A percentile compares a stretch with the other conserved stretches of the same genome.
phyloP scores from a whole-genome alignment of 2,329 filamentous ascomycete genomes.

The Ambrosiella beaveri region DNA sequence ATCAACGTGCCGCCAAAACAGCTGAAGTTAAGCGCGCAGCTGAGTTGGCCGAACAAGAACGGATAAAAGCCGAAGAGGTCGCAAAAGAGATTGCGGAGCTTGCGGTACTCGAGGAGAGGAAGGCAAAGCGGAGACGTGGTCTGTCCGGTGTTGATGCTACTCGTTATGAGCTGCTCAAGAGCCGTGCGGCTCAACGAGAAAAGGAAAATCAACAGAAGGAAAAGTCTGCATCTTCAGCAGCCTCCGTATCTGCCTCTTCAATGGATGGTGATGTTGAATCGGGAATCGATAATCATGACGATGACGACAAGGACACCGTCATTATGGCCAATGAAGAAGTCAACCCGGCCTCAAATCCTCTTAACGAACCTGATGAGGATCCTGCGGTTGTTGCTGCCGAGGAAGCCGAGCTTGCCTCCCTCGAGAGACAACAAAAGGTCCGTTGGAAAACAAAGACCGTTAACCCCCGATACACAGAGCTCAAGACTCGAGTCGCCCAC shows the following conservation, averaged over 20 bases:
- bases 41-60: conserved; percentile 4
- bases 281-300: conserved; percentile 8
- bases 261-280: conserved; percentile 11
- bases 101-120: conserved; percentile 4
- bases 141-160: neutral
- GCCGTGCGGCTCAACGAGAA: conserved; percentile 3
- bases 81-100: conserved; percentile 7
- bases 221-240: conserved; percentile 9
- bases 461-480: conserved; percentile 2
- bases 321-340: conserved; percentile 11
- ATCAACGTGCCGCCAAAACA: conserved; percentile 1
- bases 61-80: conserved; percentile 1
- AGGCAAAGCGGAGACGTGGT: conserved; percentile 1
- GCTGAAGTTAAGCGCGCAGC: conserved; percentile 4
- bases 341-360: neutral
- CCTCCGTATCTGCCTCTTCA: conserved; percentile 5
- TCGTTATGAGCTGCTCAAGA: conserved; percentile 7
- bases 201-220: conserved; percentile 7
- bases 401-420: conserved; percentile 4
- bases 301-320: conserved; percentile 11
- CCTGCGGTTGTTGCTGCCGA: conserved; percentile 6
- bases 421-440: conserved; percentile 2
- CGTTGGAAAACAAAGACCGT: neutral
- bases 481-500: conserved; percentile 4
- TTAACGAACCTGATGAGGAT: conserved; percentile 10